phyloP scores from a whole-genome alignment of 176 grass and related monocot genomes.

The Oryza coarctata region DNA sequence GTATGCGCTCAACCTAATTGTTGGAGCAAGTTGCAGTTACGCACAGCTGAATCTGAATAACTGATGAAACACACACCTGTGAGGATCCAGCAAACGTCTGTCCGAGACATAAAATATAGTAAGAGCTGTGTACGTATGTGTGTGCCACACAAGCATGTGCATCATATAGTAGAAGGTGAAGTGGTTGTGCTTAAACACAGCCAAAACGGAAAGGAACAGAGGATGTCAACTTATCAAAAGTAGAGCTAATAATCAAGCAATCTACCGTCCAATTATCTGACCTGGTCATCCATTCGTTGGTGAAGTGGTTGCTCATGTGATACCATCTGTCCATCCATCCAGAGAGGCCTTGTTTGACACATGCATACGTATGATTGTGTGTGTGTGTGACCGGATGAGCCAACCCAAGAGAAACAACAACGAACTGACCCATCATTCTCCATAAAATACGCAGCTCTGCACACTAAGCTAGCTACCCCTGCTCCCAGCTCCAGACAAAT shows the following conservation, averaged over 20 bases:
- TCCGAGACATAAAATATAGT: slow-evolving; percentile 45
- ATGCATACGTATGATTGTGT: slow-evolving; percentile 3
- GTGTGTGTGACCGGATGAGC: slow-evolving; percentile 5
- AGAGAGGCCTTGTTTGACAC: not conserved
- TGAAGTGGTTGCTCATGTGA: slow-evolving; percentile 53
- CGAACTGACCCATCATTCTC: slow-evolving; percentile 42
- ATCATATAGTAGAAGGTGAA: not conserved
- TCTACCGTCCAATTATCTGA: not conserved
- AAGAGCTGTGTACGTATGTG: not conserved
- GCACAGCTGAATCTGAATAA: not conserved
- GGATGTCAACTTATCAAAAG: not conserved
- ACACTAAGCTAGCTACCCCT: slow-evolving; percentile 2
- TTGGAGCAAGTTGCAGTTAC: not conserved
- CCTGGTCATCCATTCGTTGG: slow-evolving; percentile 7
- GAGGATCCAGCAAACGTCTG: not conserved
- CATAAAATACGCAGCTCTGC: slow-evolving; percentile 48
- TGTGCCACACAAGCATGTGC: not conserved
- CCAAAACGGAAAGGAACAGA: not conserved
- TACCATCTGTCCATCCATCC: not conserved
- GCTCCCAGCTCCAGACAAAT: slow-evolving; percentile 20
- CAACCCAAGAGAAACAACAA: slow-evolving; percentile 43
- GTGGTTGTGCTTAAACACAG: slow-evolving; percentile 28
- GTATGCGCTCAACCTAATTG: not conserved
- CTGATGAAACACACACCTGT: not conserved
- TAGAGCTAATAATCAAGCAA: not conserved